phyloP scores from a whole-genome alignment of 768 basidiomycete species.

The Suillus placidus region DNA sequence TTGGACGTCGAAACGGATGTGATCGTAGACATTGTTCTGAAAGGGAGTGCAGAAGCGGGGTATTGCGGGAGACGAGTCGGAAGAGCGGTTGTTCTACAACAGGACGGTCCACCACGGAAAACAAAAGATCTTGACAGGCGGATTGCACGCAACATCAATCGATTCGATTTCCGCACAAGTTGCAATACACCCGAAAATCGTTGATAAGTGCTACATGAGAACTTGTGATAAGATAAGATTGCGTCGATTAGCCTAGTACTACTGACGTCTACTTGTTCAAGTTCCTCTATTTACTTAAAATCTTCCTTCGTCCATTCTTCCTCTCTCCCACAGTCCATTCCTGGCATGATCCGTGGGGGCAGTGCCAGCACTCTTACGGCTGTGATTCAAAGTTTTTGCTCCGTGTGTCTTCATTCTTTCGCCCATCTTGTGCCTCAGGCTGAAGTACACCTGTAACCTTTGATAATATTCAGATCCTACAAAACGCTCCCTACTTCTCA shows the following conservation, averaged over 20 bases:
- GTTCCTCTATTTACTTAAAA: too few species aligned
- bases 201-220: not conserved
- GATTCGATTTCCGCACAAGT: not conserved
- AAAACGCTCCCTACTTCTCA: too few species aligned
- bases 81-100: not conserved
- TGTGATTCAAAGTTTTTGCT: too few species aligned
- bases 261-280: too few species aligned
- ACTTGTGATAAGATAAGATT: constrained; percentile 1
- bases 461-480: too few species aligned
- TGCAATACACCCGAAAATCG: not conserved
- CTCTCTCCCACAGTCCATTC: too few species aligned
- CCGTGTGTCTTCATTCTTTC: too few species aligned
- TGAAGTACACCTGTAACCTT: too few species aligned
- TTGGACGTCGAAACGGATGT: constrained; percentile 5
- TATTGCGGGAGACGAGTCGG: not conserved
- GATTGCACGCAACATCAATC: not conserved
- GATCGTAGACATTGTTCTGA: constrained; percentile 7
- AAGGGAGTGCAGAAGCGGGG: not conserved
- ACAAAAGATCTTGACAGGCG: not conserved
- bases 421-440: too few species aligned
- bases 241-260: not conserved
- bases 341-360: too few species aligned
- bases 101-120: not conserved
- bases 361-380: too few species aligned
- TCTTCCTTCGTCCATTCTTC: too few species aligned